Conservation (phyloP, 108 stramenopile genomes). For the Nitzschia palea region DNA sequence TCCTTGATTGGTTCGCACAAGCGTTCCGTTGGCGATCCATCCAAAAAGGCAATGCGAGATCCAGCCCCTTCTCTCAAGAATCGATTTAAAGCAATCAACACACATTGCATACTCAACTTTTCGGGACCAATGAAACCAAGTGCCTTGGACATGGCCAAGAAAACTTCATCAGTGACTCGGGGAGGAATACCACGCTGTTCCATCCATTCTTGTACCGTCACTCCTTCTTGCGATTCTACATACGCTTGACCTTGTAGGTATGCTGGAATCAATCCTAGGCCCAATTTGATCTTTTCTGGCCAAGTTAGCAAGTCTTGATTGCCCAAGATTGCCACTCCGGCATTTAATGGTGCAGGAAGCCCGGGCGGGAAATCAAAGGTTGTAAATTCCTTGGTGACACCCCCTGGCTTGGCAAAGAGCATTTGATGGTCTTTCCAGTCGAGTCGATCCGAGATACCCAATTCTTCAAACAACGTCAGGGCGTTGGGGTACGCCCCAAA, state of each 20-base stretch:
- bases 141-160: conserved; percentile 96
- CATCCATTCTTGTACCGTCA: conserved; percentile 93
- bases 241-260: conserved; percentile 88
- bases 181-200: conserved; percentile 93
- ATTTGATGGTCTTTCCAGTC: conserved; percentile 97
- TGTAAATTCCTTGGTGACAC: conserved; percentile 66
- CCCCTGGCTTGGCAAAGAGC: conserved; percentile 94
- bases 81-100: conserved; percentile 94
- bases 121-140: conserved; percentile 96
- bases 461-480: conserved; percentile 89
- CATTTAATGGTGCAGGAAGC: conserved; percentile 96
- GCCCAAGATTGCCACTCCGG: conserved; percentile 87
- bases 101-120: conserved; percentile 91
- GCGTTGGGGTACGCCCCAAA: conserved; percentile 96
- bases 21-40: conserved; percentile 92
- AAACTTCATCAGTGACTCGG: conserved; percentile 93
- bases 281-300: conserved; percentile 84
- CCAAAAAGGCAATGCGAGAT: conserved; percentile 92
- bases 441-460: conserved; percentile 88
- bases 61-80: conserved; percentile 95
- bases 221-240: conserved; percentile 90
- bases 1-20: conserved; percentile 88
- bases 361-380: conserved; percentile 91
- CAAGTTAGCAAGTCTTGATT: conserved; percentile 94
- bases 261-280: conserved; percentile 91